phyloP scores from a whole-genome alignment of 257 asterid species.

The Jacaranda copaia region DNA sequence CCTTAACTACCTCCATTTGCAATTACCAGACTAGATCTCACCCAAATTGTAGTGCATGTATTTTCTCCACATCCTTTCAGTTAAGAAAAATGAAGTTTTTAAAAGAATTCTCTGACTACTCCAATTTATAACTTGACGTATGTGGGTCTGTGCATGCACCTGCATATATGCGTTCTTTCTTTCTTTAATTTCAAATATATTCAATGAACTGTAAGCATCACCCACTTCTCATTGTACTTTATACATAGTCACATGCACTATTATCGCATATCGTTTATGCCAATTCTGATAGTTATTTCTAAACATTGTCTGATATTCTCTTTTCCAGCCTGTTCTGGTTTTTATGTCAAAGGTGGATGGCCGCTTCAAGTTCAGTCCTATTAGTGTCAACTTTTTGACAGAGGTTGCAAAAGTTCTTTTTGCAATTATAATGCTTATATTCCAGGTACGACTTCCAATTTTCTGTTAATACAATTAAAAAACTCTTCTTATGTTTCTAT shows the following conservation, averaged over 20 bases:
- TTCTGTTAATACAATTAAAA: constrained; percentile 23
- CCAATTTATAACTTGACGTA: neutral
- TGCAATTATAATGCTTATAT: constrained; percentile 86
- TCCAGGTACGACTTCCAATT: constrained; percentile 68
- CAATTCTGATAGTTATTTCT: constrained; percentile 28
- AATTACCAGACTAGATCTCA: neutral
- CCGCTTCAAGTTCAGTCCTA: constrained; percentile 89
- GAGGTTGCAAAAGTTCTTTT: constrained; percentile 84
- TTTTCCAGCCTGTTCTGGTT: constrained; percentile 86
- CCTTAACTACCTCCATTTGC: neutral
- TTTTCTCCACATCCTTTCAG: neutral
- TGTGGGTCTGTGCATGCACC: neutral
- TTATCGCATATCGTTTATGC: constrained; percentile 30
- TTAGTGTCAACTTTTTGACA: constrained; percentile 94
- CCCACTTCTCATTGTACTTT: constrained; percentile 1
- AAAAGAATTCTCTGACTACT: constrained; percentile 2
- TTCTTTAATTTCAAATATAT: neutral
- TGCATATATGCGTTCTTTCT: neutral
- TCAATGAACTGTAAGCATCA: neutral
- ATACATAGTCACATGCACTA: constrained; percentile 5
- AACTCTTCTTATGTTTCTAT: constrained; percentile 11
- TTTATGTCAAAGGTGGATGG: constrained; percentile 98
- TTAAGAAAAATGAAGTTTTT: neutral
- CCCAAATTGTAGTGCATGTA: neutral
- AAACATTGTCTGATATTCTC: constrained; percentile 31